Conservation (phyloP, 2,329 filamentous ascomycete genomes). For the Fusarium fujikuroi region DNA sequence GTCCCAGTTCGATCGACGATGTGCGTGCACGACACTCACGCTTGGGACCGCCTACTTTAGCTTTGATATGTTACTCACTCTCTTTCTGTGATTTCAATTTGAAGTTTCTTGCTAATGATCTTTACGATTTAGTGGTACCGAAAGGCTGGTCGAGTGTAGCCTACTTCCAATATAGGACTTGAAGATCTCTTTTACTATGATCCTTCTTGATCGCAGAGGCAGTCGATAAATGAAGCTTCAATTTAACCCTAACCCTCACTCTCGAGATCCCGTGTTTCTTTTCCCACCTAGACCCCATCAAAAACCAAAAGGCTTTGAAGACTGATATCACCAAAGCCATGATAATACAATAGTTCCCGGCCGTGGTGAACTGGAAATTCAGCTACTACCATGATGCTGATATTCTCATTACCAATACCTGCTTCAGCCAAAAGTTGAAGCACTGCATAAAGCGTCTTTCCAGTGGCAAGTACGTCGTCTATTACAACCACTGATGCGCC, state of each 20-base stretch:
- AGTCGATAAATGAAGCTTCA: too few species aligned
- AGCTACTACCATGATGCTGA: conserved; percentile 63
- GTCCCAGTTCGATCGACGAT: too few species aligned
- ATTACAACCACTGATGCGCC: conserved; percentile 60
- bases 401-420: conserved; percentile 51
- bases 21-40: too few species aligned
- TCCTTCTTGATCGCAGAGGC: too few species aligned
- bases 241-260: background rate
- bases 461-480: conserved; percentile 63
- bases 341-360: background rate
- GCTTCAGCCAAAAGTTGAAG: conserved; percentile 55
- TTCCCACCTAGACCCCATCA: background rate
- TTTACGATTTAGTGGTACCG: too few species aligned
- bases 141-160: too few species aligned
- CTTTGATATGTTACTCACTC: too few species aligned
- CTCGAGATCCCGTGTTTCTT: background rate
- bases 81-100: too few species aligned
- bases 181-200: too few species aligned
- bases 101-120: too few species aligned
- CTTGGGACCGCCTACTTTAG: too few species aligned
- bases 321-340: background rate
- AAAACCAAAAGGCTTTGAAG: background rate
- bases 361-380: conserved; percentile 65
- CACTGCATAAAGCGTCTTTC: background rate
- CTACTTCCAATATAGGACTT: too few species aligned